These are phyloP conservation scores for Penicillium sp. DNA, from an alignment of 2,329 filamentous ascomycete genomes.

Conservation along the genomic window DNA sequence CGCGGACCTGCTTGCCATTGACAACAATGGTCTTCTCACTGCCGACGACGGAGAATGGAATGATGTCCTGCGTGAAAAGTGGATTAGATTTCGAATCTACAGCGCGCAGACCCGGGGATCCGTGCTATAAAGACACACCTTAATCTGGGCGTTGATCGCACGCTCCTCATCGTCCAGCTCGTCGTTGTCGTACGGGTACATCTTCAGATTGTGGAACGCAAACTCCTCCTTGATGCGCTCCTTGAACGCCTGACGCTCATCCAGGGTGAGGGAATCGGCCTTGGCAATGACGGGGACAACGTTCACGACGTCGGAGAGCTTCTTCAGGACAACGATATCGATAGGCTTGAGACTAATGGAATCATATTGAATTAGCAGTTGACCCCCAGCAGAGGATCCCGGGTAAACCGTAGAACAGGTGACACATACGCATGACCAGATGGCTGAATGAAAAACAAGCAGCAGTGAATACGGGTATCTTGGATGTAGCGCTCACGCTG, in stretches of 20 bases:
- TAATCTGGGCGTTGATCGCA: constrained; percentile 88
- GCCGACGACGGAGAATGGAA: constrained; percentile 95
- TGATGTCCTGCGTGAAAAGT: constrained; percentile 60
- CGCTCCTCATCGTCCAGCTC: constrained; percentile 97
- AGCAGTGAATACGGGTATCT: constrained; percentile 98
- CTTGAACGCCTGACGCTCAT: constrained; percentile 96
- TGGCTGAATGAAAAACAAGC: constrained; percentile 98
- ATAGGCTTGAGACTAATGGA: constrained; percentile 74
- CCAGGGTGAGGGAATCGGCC: constrained; percentile 89
- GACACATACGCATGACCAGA: constrained; percentile 72
- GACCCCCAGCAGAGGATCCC: neutral
- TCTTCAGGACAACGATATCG: constrained; percentile 99
- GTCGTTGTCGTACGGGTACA: constrained; percentile 99
- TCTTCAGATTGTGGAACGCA: constrained; percentile 98
- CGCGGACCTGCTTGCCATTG: constrained; percentile 93
- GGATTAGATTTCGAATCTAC: constrained; percentile 27
- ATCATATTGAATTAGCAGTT: neutral
- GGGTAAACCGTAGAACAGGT: neutral
- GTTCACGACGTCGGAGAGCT: constrained; percentile 98
- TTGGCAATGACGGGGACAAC: constrained; percentile 99
- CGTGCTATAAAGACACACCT: constrained; percentile 54
- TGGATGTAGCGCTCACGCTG: constrained; percentile 99
- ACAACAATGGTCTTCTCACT: constrained; percentile 98
- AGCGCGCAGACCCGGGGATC: too few species aligned
- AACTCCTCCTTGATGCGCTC: constrained; percentile 99